Percentiles rank a stretch among this genome's conserved stretches.
These are phyloP conservation scores for Dichotomocladium elegans DNA, from an alignment of 371 early-diverging fungal species.

Conservation along the genomic window DNA sequence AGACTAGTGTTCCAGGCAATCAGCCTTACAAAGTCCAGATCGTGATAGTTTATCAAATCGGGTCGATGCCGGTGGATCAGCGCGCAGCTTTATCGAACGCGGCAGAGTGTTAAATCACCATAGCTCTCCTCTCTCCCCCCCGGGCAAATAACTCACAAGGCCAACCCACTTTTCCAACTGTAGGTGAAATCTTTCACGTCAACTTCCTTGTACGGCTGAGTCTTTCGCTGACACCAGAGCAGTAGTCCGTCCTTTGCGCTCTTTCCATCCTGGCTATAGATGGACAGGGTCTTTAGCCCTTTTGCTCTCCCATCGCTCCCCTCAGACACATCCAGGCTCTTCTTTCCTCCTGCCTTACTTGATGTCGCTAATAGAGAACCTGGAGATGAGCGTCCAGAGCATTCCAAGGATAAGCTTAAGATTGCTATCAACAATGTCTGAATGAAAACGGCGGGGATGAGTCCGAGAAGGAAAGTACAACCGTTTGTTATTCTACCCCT, in stretches of 20 bases:
- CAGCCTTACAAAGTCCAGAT: constrained; percentile 64
- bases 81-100: constrained; percentile 63
- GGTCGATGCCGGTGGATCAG: constrained; percentile 97
- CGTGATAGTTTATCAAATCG: constrained; percentile 87
- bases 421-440: constrained; percentile 96
- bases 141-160: constrained; percentile 59
- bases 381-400: constrained; percentile 97
- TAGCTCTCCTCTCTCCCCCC: neutral
- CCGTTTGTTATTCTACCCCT: neutral
- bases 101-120: neutral
- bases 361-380: constrained; percentile 93
- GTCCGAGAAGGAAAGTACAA: neutral
- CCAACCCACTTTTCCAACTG: constrained; percentile 95
- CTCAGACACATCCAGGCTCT: no score
- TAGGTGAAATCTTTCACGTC: constrained; percentile 83
- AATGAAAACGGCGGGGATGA: no score
- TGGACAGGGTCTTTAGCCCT: neutral
- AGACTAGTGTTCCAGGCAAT: neutral
- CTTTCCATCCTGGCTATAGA: constrained; percentile 87
- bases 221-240: constrained; percentile 96
- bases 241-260: constrained; percentile 90
- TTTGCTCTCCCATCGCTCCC: neutral
- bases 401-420: constrained; percentile 94
- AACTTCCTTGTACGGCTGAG: constrained; percentile 81
- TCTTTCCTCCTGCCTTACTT: constrained; percentile 55